Base-by-base conservation (phyloP, 805 yeast genomes). In the Wickerhamomyces tratensis region DNA sequence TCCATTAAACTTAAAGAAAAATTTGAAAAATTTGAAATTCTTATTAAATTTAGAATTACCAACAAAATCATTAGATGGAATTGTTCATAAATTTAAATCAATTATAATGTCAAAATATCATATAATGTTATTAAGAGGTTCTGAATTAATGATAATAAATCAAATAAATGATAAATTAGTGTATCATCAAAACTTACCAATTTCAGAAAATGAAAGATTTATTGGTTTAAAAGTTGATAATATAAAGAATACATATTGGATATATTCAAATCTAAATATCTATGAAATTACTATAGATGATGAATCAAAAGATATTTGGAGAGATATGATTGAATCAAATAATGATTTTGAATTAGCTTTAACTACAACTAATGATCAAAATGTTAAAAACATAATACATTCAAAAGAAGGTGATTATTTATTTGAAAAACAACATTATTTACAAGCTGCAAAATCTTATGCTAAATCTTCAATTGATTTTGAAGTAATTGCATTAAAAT, bases 251-350 rank as follows among this genome's bases (percentile, higher is more conserved):
- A 85, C 98, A 0, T 84, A 67, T 51, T 93, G 98, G 98, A 60
- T 84, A 5, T 86, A 67, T 51, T 76, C 93, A 0, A 59, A 64
- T 11, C 54, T 62, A 6, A 69, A 68, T 39, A 76, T 93, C 9
- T 84, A 72, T 55, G 98, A 93, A 57, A 61, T 93, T 7, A 69
- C 82, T 9, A 65, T 86, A 11, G 71, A 71, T 33, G 73, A 82
- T 53, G 97, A 91, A 58, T 68, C 79, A 5, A 65, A 72, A 5
- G 83, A 83, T 26, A 79, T 89, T 4, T 86, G 97, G 96, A 74
- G 72, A 41, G 65, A 75, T 1, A 59, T 80, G 52, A 56, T 79
- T n/a, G 69, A 68, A 5, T 8, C 13, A 8, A 66, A 65, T 40
- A 59, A 66, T 7, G 61, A 74, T 43, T 91, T 70, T 58, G 85